Conservation (phyloP, 2,329 filamentous ascomycete species). For the Corniculantispora saksenae region DNA sequence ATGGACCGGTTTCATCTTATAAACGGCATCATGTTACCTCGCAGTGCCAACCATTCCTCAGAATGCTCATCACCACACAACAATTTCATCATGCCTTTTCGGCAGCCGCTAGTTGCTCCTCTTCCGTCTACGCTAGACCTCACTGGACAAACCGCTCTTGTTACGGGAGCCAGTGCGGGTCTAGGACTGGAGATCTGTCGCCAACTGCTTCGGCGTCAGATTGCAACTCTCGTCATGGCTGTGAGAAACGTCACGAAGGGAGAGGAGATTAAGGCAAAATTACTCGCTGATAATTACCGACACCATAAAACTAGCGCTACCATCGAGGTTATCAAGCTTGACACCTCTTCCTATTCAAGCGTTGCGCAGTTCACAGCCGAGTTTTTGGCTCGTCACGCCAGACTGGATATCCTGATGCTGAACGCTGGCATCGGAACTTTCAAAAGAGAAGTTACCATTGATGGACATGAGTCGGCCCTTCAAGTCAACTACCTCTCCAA, state of each 20-base stretch:
- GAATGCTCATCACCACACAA: neutral
- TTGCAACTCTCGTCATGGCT: constrained; percentile 41
- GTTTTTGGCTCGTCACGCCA: neutral
- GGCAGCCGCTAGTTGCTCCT: neutral
- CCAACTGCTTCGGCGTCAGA: constrained; percentile 37
- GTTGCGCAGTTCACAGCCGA: neutral
- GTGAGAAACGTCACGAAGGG: constrained; percentile 37
- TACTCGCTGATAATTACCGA: constrained; percentile 14
- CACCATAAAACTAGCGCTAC: neutral
- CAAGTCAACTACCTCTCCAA: constrained; percentile 26
- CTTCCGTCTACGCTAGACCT: constrained; percentile 20
- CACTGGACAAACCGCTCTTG: constrained; percentile 34
- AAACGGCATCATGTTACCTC: neutral
- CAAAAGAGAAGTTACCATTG: constrained; percentile 8
- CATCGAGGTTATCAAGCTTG: neutral
- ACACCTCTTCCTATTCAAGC: neutral
- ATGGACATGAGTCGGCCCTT: constrained; percentile 23
- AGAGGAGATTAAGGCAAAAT: constrained; percentile 24
- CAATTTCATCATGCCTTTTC: neutral
- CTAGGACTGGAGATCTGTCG: constrained; percentile 42
- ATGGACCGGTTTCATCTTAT: neutral
- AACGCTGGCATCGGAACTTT: constrained; percentile 22
- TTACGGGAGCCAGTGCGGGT: constrained; percentile 47
- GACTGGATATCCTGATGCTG: constrained; percentile 23
- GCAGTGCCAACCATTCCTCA: neutral